These are phyloP conservation scores for Phyllostachys edulis DNA, from an alignment of 176 grass and related monocot species.

Conservation along the genomic window DNA sequence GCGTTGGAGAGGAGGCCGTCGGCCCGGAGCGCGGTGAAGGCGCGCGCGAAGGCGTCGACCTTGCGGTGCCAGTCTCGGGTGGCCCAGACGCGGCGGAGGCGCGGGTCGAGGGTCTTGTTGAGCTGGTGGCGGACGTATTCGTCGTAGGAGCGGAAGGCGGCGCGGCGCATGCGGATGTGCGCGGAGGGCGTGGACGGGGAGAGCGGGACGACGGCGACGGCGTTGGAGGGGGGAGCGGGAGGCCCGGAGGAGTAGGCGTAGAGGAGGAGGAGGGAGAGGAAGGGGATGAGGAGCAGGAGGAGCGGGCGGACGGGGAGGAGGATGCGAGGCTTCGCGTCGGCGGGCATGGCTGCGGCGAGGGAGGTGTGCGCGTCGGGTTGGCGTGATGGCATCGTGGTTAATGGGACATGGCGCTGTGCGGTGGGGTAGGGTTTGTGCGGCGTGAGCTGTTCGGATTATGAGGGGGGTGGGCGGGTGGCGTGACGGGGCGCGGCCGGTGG, in stretches of 20 bases:
- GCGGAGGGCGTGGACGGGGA: conserved; percentile 34
- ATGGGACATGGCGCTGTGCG: not conserved
- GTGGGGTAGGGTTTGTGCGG: not conserved
- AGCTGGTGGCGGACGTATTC: conserved; percentile 91
- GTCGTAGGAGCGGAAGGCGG: conserved; percentile 67
- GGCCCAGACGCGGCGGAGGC: conserved; percentile 80
- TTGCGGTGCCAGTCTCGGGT: conserved; percentile 92
- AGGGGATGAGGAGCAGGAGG: conserved; percentile 38
- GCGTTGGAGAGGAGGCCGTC: conserved; percentile 53
- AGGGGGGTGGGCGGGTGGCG: not conserved
- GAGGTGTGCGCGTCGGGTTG: not conserved
- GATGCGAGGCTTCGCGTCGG: conserved; percentile 28
- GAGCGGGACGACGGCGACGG: conserved; percentile 9
- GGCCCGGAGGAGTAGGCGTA: conserved; percentile 14
- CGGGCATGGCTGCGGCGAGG: conserved; percentile 29
- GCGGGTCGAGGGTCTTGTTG: conserved; percentile 90
- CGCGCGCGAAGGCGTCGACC: conserved; percentile 56
- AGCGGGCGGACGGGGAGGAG: conserved; percentile 16
- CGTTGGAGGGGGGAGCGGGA: not conserved
- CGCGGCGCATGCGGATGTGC: conserved; percentile 72
- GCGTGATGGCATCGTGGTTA: not conserved
- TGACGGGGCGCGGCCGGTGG: no score
- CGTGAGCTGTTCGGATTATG: not conserved
- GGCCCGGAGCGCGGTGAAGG: conserved; percentile 44
- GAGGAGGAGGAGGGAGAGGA: conserved; percentile 45